Evolutionary conservation across 2,329 filamentous ascomycete genomes (phyloP), one percentile per base, ranked within the genome.

Genomic region (Uncinocarpus reesii): DNA sequence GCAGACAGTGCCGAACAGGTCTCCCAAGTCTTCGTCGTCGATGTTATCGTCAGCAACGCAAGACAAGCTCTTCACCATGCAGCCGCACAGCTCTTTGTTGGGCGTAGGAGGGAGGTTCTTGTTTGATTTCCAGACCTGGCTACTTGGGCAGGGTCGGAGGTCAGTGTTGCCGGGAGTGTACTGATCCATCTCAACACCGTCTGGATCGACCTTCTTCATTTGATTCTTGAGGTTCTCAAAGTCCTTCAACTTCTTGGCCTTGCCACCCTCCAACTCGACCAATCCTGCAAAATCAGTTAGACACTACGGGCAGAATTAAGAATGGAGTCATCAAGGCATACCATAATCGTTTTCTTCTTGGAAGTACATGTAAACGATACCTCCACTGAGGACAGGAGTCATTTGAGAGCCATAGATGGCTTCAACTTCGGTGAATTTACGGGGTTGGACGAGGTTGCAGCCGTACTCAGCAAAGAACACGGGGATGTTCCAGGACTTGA

Each of bases 391-490:
- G 62, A 95, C 86, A 7, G 69, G 67, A 23, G 80, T 84, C 92
- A 98, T 98, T 52, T 88, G 64, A 51, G 74, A 64, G 46, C 82
- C 80, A 70, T 85, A 98, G 7, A 98, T 79, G 47, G 84, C 83
- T 37, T 71, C 74, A 36, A 94, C 89, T 66, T 98, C 93, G 52
- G 84, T 79, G 71, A 94, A 98, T 52, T 77, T 75, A 70, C 92
- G 86, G 52, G 77, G 80, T 36, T 76, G 74, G 63, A 69, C 74
- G 37, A 73, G 74, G 72, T 93, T 96, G 81, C 92, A 98, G 59
- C 92, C 92, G 63, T 98, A 98, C 72, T 98, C 92, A 56, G 92
- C 92, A 66, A 98, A 95, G 81, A 98, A 98, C 61, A 88, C 85
- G 40, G 92, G 92, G 2, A 96, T 86, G 7, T 86, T 86, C 76